Base-by-base conservation (phyloP, 1,284 basidiomycete species). In the Tilletia setariae region DNA sequence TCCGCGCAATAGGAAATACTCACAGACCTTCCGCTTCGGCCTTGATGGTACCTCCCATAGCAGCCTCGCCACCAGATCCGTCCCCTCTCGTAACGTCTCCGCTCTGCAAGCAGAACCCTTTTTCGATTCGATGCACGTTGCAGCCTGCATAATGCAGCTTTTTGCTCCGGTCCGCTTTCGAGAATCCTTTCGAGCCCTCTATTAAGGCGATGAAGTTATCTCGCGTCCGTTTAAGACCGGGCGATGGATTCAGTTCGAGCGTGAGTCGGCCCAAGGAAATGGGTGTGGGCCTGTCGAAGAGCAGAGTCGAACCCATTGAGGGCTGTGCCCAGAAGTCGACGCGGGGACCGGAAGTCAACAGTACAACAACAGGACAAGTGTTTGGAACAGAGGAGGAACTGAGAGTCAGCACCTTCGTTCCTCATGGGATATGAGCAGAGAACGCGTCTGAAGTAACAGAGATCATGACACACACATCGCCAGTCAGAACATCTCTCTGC, bases 161-260 rank as follows among this genome's bases (percentile, higher is more conserved):
- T 47, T 66, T 66, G 13, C 13, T 16, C 44, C 59, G 51, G 19
- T 66, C 64, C 11, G 64, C 30, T 46, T 66, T 66, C 46, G 51
- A 66, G 40, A 46, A 32, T 40, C 64, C 64, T 30, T 66, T 66
- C 11, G 64, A 66, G 7, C 64, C 64, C n/a, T 21, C 51, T 11
- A 66, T 19, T 19, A 66, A 47, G 46, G 51, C 59, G 64, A 66
- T 43, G 47, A 66, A 66, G 46, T 66, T 66, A 9, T 66, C 64
- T 32, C 46, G 21, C 4, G 64, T 66, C 7, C 42, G 30, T 16
- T 40, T 56, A 23, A 66, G 64, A 66, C 30, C 30, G 15, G 64
- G n/a, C 8, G 64, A 46, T 9, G 21, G 23, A 21, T 51, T 40
- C 15, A 65, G 16, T 1, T 25, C 28, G n/a, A 65, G 64, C 2